Percentiles rank a stretch among this genome's conserved stretches.
Evolutionary conservation across 2,329 filamentous ascomycete genomes (phyloP).

Genomic region (Rhynchosporium secalis): DNA sequence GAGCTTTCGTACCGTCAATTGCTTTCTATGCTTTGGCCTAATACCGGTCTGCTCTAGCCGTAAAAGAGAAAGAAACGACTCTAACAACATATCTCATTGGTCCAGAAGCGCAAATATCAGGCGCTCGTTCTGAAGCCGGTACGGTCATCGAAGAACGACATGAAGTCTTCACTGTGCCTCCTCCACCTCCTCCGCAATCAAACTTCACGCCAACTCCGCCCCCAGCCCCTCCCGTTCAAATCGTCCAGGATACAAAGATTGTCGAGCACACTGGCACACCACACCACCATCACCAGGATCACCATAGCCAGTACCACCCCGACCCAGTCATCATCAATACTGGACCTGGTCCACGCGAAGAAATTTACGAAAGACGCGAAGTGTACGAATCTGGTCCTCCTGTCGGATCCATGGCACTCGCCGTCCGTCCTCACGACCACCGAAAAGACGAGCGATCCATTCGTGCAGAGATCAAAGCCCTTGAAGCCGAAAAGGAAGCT

Average conservation of each 20-base stretch:
- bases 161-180: conserved; percentile 44
- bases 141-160: conserved; percentile 50
- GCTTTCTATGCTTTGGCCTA: conserved; percentile 17
- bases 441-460: conserved; percentile 56
- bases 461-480: conserved; percentile 67
- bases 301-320: conserved; percentile 35
- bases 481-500: conserved; percentile 65
- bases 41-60: conserved; percentile 20
- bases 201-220: conserved; percentile 28
- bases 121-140: conserved; percentile 49
- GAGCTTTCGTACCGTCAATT: conserved; percentile 4
- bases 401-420: conserved; percentile 46
- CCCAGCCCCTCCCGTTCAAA: conserved; percentile 38
- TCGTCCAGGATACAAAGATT: conserved; percentile 49
- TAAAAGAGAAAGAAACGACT: conserved; percentile 23
- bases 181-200: conserved; percentile 22
- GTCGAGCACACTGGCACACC: conserved; percentile 37
- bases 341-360: conserved; percentile 41
- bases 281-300: conserved; percentile 35
- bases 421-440: conserved; percentile 42
- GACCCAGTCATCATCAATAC: conserved; percentile 47
- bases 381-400: conserved; percentile 30
- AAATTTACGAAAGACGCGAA: conserved; percentile 32
- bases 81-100: conserved; percentile 33
- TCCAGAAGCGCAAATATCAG: conserved; percentile 38